Percentiles rank a stretch among this genome's conserved stretches.
phyloP scores from a whole-genome alignment of 805 yeast genomes.

The Priceomyces medius region DNA sequence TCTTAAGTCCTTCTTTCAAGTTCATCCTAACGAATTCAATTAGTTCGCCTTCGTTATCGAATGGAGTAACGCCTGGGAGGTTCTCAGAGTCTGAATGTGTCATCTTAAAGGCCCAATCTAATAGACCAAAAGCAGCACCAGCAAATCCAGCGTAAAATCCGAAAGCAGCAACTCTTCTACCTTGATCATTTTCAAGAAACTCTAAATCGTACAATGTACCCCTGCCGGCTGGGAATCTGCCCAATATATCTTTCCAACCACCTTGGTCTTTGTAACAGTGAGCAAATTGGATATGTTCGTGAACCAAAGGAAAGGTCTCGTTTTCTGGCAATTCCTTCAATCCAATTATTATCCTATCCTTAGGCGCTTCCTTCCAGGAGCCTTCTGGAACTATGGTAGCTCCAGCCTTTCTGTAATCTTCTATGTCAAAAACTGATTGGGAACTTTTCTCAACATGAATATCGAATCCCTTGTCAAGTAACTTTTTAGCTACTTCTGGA shows the following conservation, averaged over 20 bases:
- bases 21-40: constrained; percentile 67
- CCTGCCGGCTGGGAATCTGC: constrained; percentile 86
- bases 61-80: constrained; percentile 79
- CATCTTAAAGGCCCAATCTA: constrained; percentile 93
- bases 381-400: constrained; percentile 89
- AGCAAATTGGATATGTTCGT: constrained; percentile 97
- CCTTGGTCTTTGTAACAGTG: constrained; percentile 97
- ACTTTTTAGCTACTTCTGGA: constrained; percentile 81
- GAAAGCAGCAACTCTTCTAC: constrained; percentile 98
- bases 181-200: constrained; percentile 88
- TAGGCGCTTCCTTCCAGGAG: constrained; percentile 91
- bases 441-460: constrained; percentile 84
- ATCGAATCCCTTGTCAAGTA: constrained; percentile 84
- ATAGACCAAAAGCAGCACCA: constrained; percentile 95
- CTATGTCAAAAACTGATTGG: constrained; percentile 74
- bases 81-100: constrained; percentile 63
- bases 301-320: constrained; percentile 84
- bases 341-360: constrained; percentile 85
- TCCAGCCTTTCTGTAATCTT: constrained; percentile 79
- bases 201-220: constrained; percentile 93
- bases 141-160: constrained; percentile 99
- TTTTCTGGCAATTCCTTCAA: constrained; percentile 94
- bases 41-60: constrained; percentile 73
- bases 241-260: constrained; percentile 92
- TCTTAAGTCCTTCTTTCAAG: constrained; percentile 53